Conservation (phyloP, 2,329 filamentous ascomycete species). For the Podosphaera fusca region DNA sequence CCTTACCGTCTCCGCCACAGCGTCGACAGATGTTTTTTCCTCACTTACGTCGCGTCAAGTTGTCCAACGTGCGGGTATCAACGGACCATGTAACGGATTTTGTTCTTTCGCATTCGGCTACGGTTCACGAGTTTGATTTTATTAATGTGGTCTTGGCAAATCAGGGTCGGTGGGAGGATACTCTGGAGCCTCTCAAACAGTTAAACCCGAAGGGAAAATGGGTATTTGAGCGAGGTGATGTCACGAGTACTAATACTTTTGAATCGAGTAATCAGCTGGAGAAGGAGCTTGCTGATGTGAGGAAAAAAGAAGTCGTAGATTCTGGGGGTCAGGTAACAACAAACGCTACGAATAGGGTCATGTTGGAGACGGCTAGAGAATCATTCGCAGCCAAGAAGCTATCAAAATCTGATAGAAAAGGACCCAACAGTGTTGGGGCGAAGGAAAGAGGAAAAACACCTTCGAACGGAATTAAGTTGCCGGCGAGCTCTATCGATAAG, state of each 20-base stretch:
- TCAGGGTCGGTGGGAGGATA: constrained; percentile 57
- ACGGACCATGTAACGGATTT: constrained; percentile 47
- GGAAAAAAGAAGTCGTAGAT: neutral
- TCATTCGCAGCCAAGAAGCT: constrained; percentile 29
- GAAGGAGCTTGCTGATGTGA: neutral
- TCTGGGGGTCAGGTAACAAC: too few relatives aligned
- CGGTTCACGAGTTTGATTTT: constrained; percentile 58
- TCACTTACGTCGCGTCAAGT: constrained; percentile 40
- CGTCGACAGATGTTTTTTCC: constrained; percentile 41
- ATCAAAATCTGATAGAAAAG: too few relatives aligned
- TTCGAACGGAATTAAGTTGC: too few relatives aligned
- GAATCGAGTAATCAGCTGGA: neutral
- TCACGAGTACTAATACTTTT: constrained; percentile 3
- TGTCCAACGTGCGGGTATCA: constrained; percentile 52
- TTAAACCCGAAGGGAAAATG: constrained; percentile 20
- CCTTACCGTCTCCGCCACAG: constrained; percentile 28
- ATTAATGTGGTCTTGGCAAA: constrained; percentile 48
- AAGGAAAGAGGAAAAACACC: too few relatives aligned
- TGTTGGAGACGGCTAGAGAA: constrained; percentile 15
- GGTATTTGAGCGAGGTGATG: constrained; percentile 17
- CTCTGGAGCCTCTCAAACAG: constrained; percentile 44
- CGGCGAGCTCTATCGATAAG: too few relatives aligned
- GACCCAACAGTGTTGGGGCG: too few relatives aligned
- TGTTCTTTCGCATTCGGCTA: constrained; percentile 40
- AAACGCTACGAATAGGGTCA: too few relatives aligned